Conservation (phyloP, 345 rosid species). For the Clausena lansium region DNA sequence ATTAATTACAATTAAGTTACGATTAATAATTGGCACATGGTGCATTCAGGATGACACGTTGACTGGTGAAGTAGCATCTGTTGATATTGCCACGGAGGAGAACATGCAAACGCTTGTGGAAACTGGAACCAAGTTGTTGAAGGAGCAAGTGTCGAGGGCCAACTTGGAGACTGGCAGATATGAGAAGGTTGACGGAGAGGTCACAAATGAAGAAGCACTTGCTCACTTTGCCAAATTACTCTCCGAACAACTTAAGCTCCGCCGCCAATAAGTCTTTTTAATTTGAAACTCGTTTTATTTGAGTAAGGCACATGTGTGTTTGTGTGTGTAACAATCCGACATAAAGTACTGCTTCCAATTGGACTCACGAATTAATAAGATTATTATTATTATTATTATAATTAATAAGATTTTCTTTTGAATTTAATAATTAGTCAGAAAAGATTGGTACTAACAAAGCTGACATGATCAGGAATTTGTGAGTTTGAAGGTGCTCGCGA, state of each 20-base stretch:
- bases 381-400: too few relatives aligned
- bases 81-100: slow-evolving; percentile 6
- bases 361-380: too few relatives aligned
- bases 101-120: slow-evolving; percentile 19
- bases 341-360: too few relatives aligned
- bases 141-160: slow-evolving; percentile 15
- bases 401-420: too few relatives aligned
- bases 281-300: not conserved
- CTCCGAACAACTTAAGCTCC: slow-evolving; percentile 11
- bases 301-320: too few relatives aligned
- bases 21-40: too few relatives aligned
- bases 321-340: too few relatives aligned
- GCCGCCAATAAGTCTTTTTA: not conserved
- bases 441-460: too few relatives aligned
- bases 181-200: slow-evolving; percentile 6
- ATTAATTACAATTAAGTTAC: too few relatives aligned
- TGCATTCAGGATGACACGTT: slow-evolving; percentile 15
- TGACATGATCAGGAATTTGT: too few relatives aligned
- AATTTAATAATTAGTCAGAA: too few relatives aligned
- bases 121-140: slow-evolving; percentile 3
- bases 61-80: slow-evolving; percentile 15
- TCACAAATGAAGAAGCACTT: slow-evolving; percentile 24
- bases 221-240: slow-evolving; percentile 13
- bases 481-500: too few relatives aligned
- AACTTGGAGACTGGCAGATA: slow-evolving; percentile 14